Base-by-base conservation (phyloP, 2,329 filamentous ascomycete species). In the Penicillium frequentans region DNA sequence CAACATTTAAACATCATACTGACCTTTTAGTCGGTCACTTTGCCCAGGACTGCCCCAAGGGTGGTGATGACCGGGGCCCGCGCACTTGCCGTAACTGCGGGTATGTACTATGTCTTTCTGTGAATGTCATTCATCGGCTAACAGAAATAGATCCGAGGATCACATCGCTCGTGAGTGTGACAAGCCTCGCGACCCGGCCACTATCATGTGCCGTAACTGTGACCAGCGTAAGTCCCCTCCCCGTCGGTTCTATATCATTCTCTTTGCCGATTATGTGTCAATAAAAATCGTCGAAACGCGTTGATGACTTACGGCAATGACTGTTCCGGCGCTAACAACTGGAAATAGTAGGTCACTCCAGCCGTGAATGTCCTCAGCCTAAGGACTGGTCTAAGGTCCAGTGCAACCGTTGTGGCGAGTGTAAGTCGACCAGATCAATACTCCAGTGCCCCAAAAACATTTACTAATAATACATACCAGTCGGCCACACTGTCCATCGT, bases 61-160 rank as follows among this genome's bases (percentile, higher is more conserved):
- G 10, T 66, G 64, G 21, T 9, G 59, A 67, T 49, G 70, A 70
- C 44, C 52, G 60, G n/a, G 43, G 43, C 14, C 64, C 69, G 21
- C 72, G 70, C 47, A 65, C 73, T 46, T 81, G 79, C 58, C 73
- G 73, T 26, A 80, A 80, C 63, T 81, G 78, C 63, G 76, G 75
- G 74, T 77, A 61, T 67, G 72, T 64, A 13, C 29, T 1, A 26
- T 26, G n/a, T 49, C 19, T 48, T 23, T 13, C 2, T 8, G 5
- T 21, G 2, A 31, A 31, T 11, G 24, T 31, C 9, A 35, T 29
- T 5, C 4, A 24, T 44, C 9, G 21, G 43, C 49, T 62, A 63
- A 73, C 46, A 63, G 49, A n/a, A 56, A 47, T 21, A 70, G 68
- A 61, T 75, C 75, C 3, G 71, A 77, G 63, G 75, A 77, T 5